Percentiles rank a stretch among this genome's conserved stretches.
Conservation (phyloP, 176 grass and related monocot genomes). For the Oryza australiensis region DNA sequence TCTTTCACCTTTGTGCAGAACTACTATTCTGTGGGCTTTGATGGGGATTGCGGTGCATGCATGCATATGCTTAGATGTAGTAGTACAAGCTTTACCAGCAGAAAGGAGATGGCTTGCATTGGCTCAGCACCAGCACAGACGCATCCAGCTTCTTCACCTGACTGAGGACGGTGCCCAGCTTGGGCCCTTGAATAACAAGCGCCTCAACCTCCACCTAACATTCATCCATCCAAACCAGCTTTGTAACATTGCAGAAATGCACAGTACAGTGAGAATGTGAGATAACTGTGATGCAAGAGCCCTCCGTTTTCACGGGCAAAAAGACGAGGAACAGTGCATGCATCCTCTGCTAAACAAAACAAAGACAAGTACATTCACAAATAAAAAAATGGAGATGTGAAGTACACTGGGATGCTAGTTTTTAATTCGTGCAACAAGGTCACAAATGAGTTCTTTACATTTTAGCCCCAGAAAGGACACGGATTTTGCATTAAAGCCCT, state of each 20-base stretch:
- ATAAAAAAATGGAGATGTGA: background rate
- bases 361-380: constrained; percentile 24
- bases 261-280: background rate
- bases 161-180: constrained; percentile 65
- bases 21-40: constrained; percentile 1
- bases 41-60: constrained; percentile 2
- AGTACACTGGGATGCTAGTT: constrained; percentile 16
- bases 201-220: constrained; percentile 81
- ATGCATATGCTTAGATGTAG: constrained; percentile 1
- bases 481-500: background rate
- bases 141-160: constrained; percentile 92
- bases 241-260: background rate
- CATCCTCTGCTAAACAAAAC: constrained; percentile 15
- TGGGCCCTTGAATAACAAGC: constrained; percentile 74
- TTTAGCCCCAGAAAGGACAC: background rate
- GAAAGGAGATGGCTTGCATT: constrained; percentile 65
- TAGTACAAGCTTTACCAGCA: constrained; percentile 51
- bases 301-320: constrained; percentile 30
- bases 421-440: background rate
- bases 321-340: constrained; percentile 19
- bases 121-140: constrained; percentile 73
- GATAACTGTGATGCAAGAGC: constrained; percentile 32
- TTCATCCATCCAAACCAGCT: constrained; percentile 5
- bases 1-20: background rate
- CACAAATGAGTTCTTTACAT: background rate